A percentile compares a stretch with the other conserved stretches of the same genome.
Conservation (phyloP, 2,329 filamentous ascomycete species). For the Claviceps fusiformis region DNA sequence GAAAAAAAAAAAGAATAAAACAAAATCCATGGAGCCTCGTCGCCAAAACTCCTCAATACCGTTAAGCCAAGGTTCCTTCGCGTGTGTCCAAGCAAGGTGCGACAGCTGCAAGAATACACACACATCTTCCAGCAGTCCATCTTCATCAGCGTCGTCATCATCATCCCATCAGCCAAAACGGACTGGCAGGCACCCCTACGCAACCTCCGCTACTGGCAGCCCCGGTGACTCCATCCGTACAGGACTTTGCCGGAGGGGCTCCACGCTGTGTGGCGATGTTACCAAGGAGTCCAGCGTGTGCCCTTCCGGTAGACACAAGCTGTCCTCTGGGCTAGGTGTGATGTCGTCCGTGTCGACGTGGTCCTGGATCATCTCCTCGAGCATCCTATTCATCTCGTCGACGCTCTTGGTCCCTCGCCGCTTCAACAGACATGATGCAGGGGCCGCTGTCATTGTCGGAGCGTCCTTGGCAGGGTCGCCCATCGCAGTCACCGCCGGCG, state of each 20-base stretch:
- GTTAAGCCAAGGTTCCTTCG: too few species aligned
- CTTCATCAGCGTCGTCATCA: too few species aligned
- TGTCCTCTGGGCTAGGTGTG: conserved; percentile 52
- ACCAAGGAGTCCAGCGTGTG: conserved; percentile 24
- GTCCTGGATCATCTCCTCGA: conserved; percentile 94
- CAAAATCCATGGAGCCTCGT: too few species aligned
- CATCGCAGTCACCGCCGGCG: conserved; percentile 13
- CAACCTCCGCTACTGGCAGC: conserved; percentile 15
- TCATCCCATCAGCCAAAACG: too few species aligned
- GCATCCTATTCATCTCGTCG: conserved; percentile 83
- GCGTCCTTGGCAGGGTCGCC: conserved; percentile 7
- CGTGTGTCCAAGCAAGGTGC: too few species aligned
- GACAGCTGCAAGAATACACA: too few species aligned
- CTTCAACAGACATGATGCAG: conserved; percentile 10
- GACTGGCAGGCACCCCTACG: conserved; percentile 6
- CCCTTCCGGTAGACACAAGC: conserved; percentile 43
- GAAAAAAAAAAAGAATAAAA: not conserved
- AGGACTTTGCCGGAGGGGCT: conserved; percentile 26
- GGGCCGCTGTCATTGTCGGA: conserved; percentile 10
- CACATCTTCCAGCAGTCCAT: too few species aligned
- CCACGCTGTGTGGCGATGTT: conserved; percentile 22
- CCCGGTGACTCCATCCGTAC: conserved; percentile 12
- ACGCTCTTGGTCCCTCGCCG: conserved; percentile 54
- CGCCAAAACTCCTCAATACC: too few species aligned
- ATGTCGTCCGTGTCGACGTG: conserved; percentile 65